Evolutionary conservation across 495 filamentous ascomycete species (phyloP), one percentile per base, ranked within the genome.

Genomic region (Podospora bellae-mahoneyi): DNA sequence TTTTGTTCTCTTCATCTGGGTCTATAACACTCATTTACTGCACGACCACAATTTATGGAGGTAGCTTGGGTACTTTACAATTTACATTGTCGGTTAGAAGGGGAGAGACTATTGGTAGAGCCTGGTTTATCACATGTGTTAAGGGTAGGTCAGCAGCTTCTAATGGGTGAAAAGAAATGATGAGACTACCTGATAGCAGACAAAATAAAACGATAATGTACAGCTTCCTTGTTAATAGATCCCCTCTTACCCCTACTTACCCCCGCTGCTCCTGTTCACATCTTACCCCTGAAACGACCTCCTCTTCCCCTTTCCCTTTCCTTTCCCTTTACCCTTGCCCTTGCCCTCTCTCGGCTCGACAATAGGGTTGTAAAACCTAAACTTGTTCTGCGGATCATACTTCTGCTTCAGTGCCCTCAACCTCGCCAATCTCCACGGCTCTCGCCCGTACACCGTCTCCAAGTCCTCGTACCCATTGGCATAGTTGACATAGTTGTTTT

Each of bases 401-500:
- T 70, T 66, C 39, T 63, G 66, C 72, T 83, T 84, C 20, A 83
- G 66, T 16, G 66, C 66, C 64, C 67, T 76, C 68, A 84, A 68
- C 64, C 71, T 77, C 62, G 75, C 72, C 60, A 81, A 62, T 32
- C 83, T 70, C 82, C 79, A 81, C 18, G 69, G 39, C 28, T 84
- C 82, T 71, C 79, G 81, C 13, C 84, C 82, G 71, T 85, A 85
- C 59, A 79, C 58, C 2, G 69, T 69, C 60, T 77, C 72, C 6
- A 74, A 65, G 4, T 64, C 62, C 75, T 86, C 83, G 18, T 76
- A 67, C 1, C 80, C 83, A 20, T 72, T 65, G 9, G 81, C 83
- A 73, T 86, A 84, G 67, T 85, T 86, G 18, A 82, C 74, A 68
- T 85, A 85, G 48, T 69, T 60, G 59, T 66, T 64, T 9, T 7